Conservation (phyloP, 345 rosid genomes). For the Citrus hindsii region DNA sequence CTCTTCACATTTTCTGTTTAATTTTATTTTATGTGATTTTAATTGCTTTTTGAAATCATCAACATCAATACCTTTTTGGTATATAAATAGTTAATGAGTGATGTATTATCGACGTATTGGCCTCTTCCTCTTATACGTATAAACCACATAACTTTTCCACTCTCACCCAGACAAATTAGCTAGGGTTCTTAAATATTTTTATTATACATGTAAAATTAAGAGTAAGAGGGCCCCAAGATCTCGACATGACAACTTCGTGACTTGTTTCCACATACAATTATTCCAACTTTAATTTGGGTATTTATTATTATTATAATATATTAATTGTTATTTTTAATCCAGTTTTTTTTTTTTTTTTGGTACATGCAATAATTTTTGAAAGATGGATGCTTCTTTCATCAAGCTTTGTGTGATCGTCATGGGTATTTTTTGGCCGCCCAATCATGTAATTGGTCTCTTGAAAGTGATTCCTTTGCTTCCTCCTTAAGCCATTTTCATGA, state of each 20-base stretch:
- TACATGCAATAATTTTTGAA: neutral
- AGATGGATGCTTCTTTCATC: conserved; percentile 17
- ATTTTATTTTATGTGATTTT: neutral
- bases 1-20: neutral
- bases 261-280: conserved; percentile 3
- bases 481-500: conserved; percentile 55
- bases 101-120: conserved; percentile 9
- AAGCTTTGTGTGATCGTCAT: conserved; percentile 8
- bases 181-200: neutral
- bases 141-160: conserved; percentile 12
- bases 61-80: conserved; percentile 28
- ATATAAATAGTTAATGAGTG: neutral
- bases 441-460: conserved; percentile 27
- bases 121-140: conserved; percentile 18
- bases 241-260: conserved; percentile 12
- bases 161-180: neutral
- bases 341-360: neutral
- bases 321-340: neutral
- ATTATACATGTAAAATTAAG: neutral
- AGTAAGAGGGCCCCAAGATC: neutral
- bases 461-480: conserved; percentile 61
- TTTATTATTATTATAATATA: no score
- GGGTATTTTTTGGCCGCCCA: conserved; percentile 28
- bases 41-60: conserved; percentile 7
- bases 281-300: no score